Evolutionary conservation across 1,139 yeast genomes (phyloP).

Genomic region (Lipomyces yarrowii): DNA sequence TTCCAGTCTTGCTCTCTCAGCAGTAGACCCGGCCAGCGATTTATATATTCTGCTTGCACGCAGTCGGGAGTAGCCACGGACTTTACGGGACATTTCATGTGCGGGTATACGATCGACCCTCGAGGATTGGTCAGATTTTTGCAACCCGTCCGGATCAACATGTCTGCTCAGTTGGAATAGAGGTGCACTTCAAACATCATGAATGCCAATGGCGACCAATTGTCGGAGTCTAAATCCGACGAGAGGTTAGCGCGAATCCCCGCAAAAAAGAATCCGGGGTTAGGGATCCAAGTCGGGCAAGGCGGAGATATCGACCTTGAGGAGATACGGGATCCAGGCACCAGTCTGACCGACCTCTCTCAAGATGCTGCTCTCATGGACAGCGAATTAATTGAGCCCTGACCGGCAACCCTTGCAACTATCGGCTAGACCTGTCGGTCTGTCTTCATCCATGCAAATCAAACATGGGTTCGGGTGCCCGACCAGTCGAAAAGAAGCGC

Average conservation of each 20-base stretch:
- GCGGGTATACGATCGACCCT: background rate
- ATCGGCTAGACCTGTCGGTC: background rate
- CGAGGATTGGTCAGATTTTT: background rate
- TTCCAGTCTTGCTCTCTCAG: background rate
- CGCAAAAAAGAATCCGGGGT: too few relatives aligned
- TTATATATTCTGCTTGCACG: background rate
- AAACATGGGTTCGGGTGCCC: background rate
- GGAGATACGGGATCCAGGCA: too few relatives aligned
- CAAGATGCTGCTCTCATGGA: too few relatives aligned
- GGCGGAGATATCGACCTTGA: too few relatives aligned
- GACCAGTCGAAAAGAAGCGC: background rate
- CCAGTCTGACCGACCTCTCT: too few relatives aligned
- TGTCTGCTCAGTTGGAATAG: background rate
- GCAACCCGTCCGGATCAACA: background rate
- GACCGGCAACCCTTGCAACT: too few relatives aligned
- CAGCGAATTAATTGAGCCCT: too few relatives aligned
- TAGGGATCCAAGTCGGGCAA: too few relatives aligned
- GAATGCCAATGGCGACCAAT: background rate
- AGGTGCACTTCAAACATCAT: background rate
- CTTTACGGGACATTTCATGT: background rate
- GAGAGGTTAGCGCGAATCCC: too few relatives aligned
- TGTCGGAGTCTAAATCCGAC: background rate
- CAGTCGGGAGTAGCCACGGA: background rate
- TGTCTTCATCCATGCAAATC: background rate
- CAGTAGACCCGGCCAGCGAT: background rate